Percentiles rank a stretch among this genome's conserved stretches.
Conservation (phyloP, 2,329 filamentous ascomycete species). For the Hypoxylon sp. region DNA sequence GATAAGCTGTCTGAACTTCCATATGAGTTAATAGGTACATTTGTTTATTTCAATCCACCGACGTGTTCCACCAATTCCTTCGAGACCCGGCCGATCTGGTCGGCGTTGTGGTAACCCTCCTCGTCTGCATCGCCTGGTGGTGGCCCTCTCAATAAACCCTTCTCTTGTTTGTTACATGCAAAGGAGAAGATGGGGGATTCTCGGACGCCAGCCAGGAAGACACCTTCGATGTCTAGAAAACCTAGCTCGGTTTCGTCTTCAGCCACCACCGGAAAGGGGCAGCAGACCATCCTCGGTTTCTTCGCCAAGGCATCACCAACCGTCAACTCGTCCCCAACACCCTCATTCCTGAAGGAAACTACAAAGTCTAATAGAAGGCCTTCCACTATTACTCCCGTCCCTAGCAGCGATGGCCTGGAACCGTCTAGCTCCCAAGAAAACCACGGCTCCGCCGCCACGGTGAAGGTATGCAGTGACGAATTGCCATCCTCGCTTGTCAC, state of each 20-base stretch:
- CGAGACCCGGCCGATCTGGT: not conserved
- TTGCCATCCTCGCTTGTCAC: slow-evolving; percentile 61
- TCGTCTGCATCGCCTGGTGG: not conserved
- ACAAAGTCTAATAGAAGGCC: slow-evolving; percentile 62
- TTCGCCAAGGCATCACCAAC: slow-evolving; percentile 73
- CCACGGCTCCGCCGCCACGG: slow-evolving; percentile 61
- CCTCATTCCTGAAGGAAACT: slow-evolving; percentile 63
- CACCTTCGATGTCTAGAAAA: slow-evolving; percentile 62
- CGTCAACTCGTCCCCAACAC: slow-evolving; percentile 53
- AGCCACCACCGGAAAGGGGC: slow-evolving; percentile 67
- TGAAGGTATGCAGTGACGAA: slow-evolving; percentile 66
- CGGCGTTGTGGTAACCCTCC: not conserved
- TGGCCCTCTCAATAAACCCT: not conserved
- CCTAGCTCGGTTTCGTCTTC: slow-evolving; percentile 63
- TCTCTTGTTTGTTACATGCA: not conserved
- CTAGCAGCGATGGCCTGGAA: slow-evolving; percentile 83
- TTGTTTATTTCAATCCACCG: not conserved
- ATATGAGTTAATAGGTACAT: not conserved
- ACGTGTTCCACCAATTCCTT: not conserved
- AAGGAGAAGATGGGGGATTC: slow-evolving; percentile 50
- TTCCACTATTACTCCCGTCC: slow-evolving; percentile 76
- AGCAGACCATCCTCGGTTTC: slow-evolving; percentile 85
- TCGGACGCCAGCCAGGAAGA: slow-evolving; percentile 56
- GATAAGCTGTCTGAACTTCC: not conserved
- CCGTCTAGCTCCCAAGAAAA: slow-evolving; percentile 79